phyloP scores from a whole-genome alignment of 192 early-diverging fungal species.

The Entomortierella parvispora region DNA sequence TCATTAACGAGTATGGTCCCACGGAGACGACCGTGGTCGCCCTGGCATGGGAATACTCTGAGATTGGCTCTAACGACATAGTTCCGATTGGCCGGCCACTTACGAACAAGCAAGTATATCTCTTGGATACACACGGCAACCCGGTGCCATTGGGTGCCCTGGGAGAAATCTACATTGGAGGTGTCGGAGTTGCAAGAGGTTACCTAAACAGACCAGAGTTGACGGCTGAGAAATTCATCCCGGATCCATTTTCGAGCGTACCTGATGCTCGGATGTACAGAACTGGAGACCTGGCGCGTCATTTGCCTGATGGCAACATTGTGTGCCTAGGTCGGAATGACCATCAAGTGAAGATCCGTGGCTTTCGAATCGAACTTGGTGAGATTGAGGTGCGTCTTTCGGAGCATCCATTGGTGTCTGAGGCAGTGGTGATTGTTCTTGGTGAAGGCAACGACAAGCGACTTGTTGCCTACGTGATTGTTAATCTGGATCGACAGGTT shows the following conservation, averaged over 20 bases:
- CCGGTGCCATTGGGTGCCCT: constrained; percentile 52
- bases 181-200: too few relatives aligned
- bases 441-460: too few relatives aligned
- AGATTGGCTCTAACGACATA: constrained; percentile 16
- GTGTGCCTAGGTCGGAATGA: constrained; percentile 47
- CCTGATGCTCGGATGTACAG: constrained; percentile 34
- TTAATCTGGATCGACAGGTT: too few relatives aligned
- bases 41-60: neutral
- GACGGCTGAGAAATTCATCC: constrained; percentile 42
- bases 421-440: too few relatives aligned
- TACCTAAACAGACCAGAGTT: constrained; percentile 49
- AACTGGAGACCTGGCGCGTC: constrained; percentile 41
- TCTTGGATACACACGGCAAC: constrained; percentile 25
- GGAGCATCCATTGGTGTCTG: too few relatives aligned
- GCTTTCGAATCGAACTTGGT: constrained; percentile 50
- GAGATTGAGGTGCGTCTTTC: constrained; percentile 60
- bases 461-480: too few relatives aligned
- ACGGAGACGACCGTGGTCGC: constrained; percentile 19
- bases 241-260: constrained; percentile 41
- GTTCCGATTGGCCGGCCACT: constrained; percentile 30
- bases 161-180: too few relatives aligned
- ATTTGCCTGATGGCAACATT: constrained; percentile 40
- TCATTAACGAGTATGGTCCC: constrained; percentile 36
- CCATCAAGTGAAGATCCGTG: constrained; percentile 57
- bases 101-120: constrained; percentile 24